Base-by-base conservation (phyloP, 768 basidiomycete species). In the Neoboletus magnificus region DNA sequence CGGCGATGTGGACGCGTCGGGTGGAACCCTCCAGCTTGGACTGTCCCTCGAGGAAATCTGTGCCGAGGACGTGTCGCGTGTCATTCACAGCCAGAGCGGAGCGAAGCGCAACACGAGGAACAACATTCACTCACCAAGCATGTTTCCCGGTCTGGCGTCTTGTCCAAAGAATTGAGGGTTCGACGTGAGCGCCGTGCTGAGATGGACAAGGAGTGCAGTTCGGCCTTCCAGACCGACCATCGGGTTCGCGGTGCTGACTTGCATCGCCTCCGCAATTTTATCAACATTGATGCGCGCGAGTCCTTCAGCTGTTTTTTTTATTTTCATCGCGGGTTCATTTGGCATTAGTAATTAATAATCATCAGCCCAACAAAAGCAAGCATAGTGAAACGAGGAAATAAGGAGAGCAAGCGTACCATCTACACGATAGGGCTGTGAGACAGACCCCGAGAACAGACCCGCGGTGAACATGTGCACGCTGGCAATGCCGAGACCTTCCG, bases 201-300 rank as follows among this genome's bases (percentile, higher is more conserved):
- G 83, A 57, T 83, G 86, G 61, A 79, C 76, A 18, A 98, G 80
- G 5, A 98, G 80, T 0, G 82, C 77, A 0, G 93, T 78, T 33
- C 96, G 86, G 2, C 96, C 96, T 57, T 93, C 86, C 20, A 98
- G 79, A 7, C 94, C 96, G 18, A 91, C 85, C 85, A 98, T 90
- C 0, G 91, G 88, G 67, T 98, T 98, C 0, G 76, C 58, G 1
- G 80, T 74, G 48, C 71, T 78, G 27, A 93, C 93, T 71, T 98
- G 96, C 80, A 98, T 85, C 3, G 83, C 87, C 36, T 74, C 61
- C 6, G 85, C 80, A 25, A 88, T 78, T 43, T 75, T 77, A 45
- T 84, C 79, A 2, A 78, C 67, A 0, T 87, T 88, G 41, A 97
- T 74, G 35, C 75, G 73, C 7, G 81, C 76, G 32, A 98, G 77